Percentiles rank a stretch among this genome's conserved stretches.
Conservation (phyloP, 2,329 filamentous ascomycete genomes). For the Zymoseptoria tritici region DNA sequence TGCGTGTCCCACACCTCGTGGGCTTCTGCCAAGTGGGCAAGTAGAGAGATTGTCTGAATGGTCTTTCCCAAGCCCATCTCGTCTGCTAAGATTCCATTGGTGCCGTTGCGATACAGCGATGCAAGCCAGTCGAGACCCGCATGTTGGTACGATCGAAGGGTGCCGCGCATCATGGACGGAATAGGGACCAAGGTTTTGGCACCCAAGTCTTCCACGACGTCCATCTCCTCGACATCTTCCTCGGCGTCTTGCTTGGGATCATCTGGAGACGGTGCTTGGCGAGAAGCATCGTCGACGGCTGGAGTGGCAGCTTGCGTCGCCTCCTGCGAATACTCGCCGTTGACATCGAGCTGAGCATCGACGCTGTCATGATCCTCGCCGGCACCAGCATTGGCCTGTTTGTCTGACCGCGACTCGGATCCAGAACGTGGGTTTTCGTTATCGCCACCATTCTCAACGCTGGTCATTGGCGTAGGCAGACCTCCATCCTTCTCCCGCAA, state of each 20-base stretch:
- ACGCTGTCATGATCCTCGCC: background rate
- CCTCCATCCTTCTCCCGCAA: slow-evolving; percentile 22
- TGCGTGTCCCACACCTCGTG: slow-evolving; percentile 94
- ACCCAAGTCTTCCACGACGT: slow-evolving; percentile 23
- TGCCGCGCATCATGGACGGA: slow-evolving; percentile 72
- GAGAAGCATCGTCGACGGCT: background rate
- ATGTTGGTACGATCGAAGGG: slow-evolving; percentile 89
- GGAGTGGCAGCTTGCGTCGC: background rate
- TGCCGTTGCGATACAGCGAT: slow-evolving; percentile 81
- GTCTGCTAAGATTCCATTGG: slow-evolving; percentile 93
- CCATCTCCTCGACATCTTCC: slow-evolving; percentile 6
- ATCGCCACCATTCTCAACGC: slow-evolving; percentile 24
- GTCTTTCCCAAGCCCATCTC: slow-evolving; percentile 99
- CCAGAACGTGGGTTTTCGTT: slow-evolving; percentile 14
- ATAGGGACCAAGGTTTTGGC: slow-evolving; percentile 37
- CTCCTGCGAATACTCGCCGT: background rate
- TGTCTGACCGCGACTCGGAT: slow-evolving; percentile 14
- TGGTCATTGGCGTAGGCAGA: slow-evolving; percentile 27
- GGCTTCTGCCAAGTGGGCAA: slow-evolving; percentile 85
- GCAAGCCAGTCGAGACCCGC: slow-evolving; percentile 96
- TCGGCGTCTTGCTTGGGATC: slow-evolving; percentile 18
- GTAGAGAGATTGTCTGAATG: slow-evolving; percentile 89
- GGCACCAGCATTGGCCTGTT: slow-evolving; percentile 11
- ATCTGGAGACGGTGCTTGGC: background rate
- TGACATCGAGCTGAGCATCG: background rate